Base-by-base conservation (phyloP, 2,329 filamentous ascomycete species). In the Alternaria infectoria region DNA sequence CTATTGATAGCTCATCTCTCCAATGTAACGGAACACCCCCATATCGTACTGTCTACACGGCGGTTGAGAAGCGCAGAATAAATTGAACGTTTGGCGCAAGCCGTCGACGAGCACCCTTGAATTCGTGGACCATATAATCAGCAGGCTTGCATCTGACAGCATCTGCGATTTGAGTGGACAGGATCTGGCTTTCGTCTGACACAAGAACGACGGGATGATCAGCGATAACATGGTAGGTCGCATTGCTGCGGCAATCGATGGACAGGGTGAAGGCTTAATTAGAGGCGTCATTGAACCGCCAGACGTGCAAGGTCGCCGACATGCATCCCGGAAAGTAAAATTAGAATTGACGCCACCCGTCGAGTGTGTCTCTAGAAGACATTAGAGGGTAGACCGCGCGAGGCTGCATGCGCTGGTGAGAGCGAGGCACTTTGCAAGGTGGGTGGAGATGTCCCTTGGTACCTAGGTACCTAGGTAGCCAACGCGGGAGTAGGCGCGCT, bases 401-500 rank as follows among this genome's bases (percentile, higher is more conserved):
- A 64, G 43, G 57, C 57, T 61, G 56, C 50, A 30, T 36, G 17
- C 44, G 10, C 23, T 40, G 51, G 23, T 59, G 57, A 25, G 47
- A 49, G 36, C 36, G 36, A 40, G 36, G 36, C 36, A 40, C 36
- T n/a, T 40, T 40, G 36, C 40, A 30, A 19, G 52, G 21, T 28
- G 19, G 17, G 50, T n/a, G 30, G 17, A 32, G 13, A 44, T 19
- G 46, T 40, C 36, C 36, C 15, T 17, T 40, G 36, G 46, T 40
- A 30, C 19, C 32, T 19, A 12, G 36, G 46, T 40, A 30, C 19
- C 32, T 19, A 12, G 36, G 32, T 40, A 30, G 26, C 32, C 15
- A 12, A 23, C 25, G 43, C 60, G 56, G 60, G 43, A 59, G 32
- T 30, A 64, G 51, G 55, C 55, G 55, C 59, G 55, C 58, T 67